A percentile compares a stretch with the other conserved stretches of the same genome.
Evolutionary conservation across 208 protist species (phyloP).

Genomic region (Sergeia podlipaevii): DNA sequence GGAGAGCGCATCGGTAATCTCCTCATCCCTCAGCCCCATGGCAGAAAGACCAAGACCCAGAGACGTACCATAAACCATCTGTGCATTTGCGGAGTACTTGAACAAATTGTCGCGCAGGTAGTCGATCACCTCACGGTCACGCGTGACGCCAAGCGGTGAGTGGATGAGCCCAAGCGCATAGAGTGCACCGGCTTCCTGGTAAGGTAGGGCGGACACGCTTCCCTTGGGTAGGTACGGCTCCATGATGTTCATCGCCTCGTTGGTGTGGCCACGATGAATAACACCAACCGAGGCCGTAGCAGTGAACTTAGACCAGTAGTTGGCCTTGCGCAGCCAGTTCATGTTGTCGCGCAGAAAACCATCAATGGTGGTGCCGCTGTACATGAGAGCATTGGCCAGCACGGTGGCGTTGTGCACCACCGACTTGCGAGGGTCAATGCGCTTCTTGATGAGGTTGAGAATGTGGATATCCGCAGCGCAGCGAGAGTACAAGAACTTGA

Average conservation of each 20-base stretch:
- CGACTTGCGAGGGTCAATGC: constrained; percentile 59
- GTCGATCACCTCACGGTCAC: constrained; percentile 69
- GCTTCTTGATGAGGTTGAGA: constrained; percentile 95
- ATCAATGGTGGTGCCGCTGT: constrained; percentile 98
- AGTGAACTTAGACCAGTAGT: constrained; percentile 98
- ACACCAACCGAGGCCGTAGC: constrained; percentile 96
- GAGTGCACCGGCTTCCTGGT: constrained; percentile 96
- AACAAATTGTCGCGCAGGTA: constrained; percentile 76
- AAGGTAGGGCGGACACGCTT: constrained; percentile 64
- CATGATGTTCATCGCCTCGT: constrained; percentile 86
- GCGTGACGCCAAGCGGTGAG: constrained; percentile 85
- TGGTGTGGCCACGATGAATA: constrained; percentile 96
- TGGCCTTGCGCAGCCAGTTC: constrained; percentile 94
- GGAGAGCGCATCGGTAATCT: constrained; percentile 95
- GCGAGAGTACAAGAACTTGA: constrained; percentile 96
- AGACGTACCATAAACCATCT: constrained; percentile 97
- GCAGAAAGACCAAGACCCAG: constrained; percentile 95
- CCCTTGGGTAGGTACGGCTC: constrained; percentile 91
- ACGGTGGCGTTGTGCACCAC: constrained; percentile 95
- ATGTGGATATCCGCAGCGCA: constrained; percentile 94
- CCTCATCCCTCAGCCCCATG: constrained; percentile 88
- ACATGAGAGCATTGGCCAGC: constrained; percentile 97
- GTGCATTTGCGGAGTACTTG: constrained; percentile 65
- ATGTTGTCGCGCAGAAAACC: constrained; percentile 97
- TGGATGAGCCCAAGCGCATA: constrained; percentile 99